These are phyloP conservation scores for Heliamphora pulchella DNA, from an alignment of 179 eudicot species.

Conservation along the genomic window DNA sequence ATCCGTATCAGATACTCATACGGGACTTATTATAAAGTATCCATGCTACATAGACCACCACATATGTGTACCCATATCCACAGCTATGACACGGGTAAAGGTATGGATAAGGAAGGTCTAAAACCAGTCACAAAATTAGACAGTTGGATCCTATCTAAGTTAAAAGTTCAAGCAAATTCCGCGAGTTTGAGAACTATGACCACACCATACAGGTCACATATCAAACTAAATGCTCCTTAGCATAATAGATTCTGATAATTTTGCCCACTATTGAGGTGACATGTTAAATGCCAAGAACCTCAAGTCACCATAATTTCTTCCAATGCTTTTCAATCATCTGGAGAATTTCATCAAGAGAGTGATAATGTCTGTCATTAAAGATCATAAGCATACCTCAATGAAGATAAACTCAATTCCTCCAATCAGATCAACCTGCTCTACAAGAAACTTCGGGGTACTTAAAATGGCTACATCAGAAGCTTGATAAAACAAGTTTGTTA, in stretches of 20 bases:
- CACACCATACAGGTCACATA: not conserved
- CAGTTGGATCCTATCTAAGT: not conserved
- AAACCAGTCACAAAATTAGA: not conserved
- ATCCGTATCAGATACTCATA: too few relatives aligned
- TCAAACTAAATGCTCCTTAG: not conserved
- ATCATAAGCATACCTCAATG: conserved; percentile 56
- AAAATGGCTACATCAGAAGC: conserved; percentile 43
- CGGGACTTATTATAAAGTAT: too few relatives aligned
- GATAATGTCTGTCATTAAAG: not conserved
- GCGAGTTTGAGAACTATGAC: not conserved
- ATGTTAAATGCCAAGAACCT: not conserved
- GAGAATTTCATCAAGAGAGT: not conserved
- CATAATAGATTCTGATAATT: not conserved
- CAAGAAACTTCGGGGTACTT: conserved; percentile 46
- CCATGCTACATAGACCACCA: too few relatives aligned
- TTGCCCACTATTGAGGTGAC: not conserved
- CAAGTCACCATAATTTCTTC: not conserved
- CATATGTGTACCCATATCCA: not conserved
- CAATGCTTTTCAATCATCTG: not conserved
- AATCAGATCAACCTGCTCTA: conserved; percentile 78
- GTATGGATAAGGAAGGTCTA: not conserved
- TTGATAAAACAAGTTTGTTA: conserved; percentile 89
- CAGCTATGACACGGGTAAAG: not conserved
- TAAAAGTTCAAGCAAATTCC: not conserved
- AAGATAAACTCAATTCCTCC: conserved; percentile 92